Percentiles rank a stretch among this genome's conserved stretches.
Evolutionary conservation across 768 basidiomycete species (phyloP).

Genomic region (Termitomyces sp.): DNA sequence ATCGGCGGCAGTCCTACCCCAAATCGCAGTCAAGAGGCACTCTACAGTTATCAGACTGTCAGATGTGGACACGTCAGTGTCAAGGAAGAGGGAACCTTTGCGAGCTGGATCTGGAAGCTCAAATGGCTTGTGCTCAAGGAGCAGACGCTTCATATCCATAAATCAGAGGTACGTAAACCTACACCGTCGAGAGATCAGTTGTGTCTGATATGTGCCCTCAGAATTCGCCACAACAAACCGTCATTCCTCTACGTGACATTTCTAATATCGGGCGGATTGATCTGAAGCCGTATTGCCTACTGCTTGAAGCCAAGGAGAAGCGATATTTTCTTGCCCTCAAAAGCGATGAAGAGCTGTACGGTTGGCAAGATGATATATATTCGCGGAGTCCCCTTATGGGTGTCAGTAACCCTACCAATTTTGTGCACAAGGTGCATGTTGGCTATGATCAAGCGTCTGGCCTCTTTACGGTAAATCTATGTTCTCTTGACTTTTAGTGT

Average conservation of each 20-base stretch:
- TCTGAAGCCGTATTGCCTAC: slow-evolving; percentile 89
- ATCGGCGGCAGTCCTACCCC: slow-evolving; percentile 83
- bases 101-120: slow-evolving; percentile 87
- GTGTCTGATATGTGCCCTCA: slow-evolving; percentile 15
- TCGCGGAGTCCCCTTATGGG: slow-evolving; percentile 89
- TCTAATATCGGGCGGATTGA: slow-evolving; percentile 88
- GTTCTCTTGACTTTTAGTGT: background rate
- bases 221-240: slow-evolving; percentile 52
- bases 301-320: slow-evolving; percentile 82
- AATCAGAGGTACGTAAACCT: slow-evolving; percentile 77
- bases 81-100: slow-evolving; percentile 88
- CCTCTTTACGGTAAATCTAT: slow-evolving; percentile 77
- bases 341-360: slow-evolving; percentile 95
- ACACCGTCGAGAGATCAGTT: background rate
- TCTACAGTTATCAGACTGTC: slow-evolving; percentile 44
- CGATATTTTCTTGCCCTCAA: slow-evolving; percentile 79
- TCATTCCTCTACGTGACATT: slow-evolving; percentile 72
- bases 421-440: slow-evolving; percentile 98
- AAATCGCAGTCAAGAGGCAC: slow-evolving; percentile 38
- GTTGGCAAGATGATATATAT: slow-evolving; percentile 98
- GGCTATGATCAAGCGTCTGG: slow-evolving; percentile 94
- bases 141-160: slow-evolving; percentile 74
- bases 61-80: slow-evolving; percentile 73
- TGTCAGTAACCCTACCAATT: slow-evolving; percentile 92
- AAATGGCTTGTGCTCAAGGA: slow-evolving; percentile 89